Evolutionary conservation across 805 yeast species (phyloP).

Genomic region (Candida golubevii): DNA sequence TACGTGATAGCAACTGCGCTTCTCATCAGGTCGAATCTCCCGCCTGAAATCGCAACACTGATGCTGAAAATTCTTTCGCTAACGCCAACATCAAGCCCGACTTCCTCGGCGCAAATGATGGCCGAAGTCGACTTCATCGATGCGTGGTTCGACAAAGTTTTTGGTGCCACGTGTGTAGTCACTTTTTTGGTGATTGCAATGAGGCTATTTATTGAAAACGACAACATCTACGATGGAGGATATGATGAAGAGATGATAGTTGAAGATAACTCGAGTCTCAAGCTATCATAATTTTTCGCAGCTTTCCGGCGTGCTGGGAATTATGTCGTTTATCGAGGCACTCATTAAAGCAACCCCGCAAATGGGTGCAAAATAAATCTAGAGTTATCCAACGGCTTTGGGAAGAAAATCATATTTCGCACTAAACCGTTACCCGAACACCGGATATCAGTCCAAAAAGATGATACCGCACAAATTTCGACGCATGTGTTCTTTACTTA

Average conservation of each 20-base stretch:
- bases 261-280: constrained; percentile 17
- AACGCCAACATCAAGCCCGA: constrained; percentile 16
- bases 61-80: constrained; percentile 36
- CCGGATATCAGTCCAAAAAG: no score
- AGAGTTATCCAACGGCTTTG: no score
- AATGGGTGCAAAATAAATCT: no score
- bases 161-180: constrained; percentile 39
- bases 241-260: constrained; percentile 35
- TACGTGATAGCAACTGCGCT: constrained; percentile 51
- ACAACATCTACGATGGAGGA: constrained; percentile 15
- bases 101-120: constrained; percentile 18
- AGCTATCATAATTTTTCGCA: constrained; percentile 1
- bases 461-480: no score
- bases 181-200: constrained; percentile 26
- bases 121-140: constrained; percentile 46
- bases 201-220: constrained; percentile 18
- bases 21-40: constrained; percentile 45
- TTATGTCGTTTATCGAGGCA: no score
- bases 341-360: no score
- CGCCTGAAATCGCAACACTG: constrained; percentile 40
- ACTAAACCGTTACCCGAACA: no score
- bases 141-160: constrained; percentile 49
- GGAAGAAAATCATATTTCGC: no score
- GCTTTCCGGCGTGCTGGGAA: no score
- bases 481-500: no score